Evolutionary conservation across 1,284 basidiomycete species (phyloP).

Genomic region (Sanguinoderma infundibulare): DNA sequence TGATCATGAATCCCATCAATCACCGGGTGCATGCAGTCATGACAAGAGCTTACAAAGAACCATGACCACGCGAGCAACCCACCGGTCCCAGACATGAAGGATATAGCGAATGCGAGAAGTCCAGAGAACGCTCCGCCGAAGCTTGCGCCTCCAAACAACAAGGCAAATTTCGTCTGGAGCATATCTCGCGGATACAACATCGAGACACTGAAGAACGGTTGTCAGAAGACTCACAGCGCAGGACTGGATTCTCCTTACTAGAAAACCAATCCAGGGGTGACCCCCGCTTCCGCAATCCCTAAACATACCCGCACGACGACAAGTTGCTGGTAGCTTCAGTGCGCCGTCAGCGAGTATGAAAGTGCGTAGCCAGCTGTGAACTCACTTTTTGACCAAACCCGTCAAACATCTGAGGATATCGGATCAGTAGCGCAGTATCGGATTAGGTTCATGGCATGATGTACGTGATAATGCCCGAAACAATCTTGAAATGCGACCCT

Average conservation of each 20-base stretch:
- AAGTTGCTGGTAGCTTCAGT: slow-evolving; percentile 58
- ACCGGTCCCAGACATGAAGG: slow-evolving; percentile 43
- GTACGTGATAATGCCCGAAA: slow-evolving; percentile 29
- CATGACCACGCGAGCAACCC: slow-evolving; percentile 47
- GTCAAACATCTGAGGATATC: slow-evolving; percentile 51
- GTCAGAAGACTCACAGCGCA: slow-evolving; percentile 37
- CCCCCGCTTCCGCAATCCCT: slow-evolving; percentile 69
- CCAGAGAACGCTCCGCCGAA: slow-evolving; percentile 39
- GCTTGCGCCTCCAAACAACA: slow-evolving; percentile 40
- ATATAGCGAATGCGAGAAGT: slow-evolving; percentile 44
- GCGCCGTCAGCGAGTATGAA: background rate
- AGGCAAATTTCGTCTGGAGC: slow-evolving; percentile 34
- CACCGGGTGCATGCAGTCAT: too few species aligned
- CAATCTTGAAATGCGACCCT: slow-evolving; percentile 12
- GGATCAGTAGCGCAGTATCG: background rate
- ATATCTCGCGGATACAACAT: slow-evolving; percentile 38
- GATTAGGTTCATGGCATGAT: slow-evolving; percentile 28
- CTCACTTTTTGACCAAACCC: slow-evolving; percentile 70
- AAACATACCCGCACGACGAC: slow-evolving; percentile 61
- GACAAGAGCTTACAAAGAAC: slow-evolving; percentile 50
- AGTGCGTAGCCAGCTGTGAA: slow-evolving; percentile 16
- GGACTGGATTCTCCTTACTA: slow-evolving; percentile 39
- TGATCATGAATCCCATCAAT: too few species aligned
- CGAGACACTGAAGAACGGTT: slow-evolving; percentile 23
- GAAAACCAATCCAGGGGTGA: slow-evolving; percentile 71